These are phyloP conservation scores for Pestalotiopsis sp. DNA, from an alignment of 2,329 filamentous ascomycete species.

Conservation along the genomic window DNA sequence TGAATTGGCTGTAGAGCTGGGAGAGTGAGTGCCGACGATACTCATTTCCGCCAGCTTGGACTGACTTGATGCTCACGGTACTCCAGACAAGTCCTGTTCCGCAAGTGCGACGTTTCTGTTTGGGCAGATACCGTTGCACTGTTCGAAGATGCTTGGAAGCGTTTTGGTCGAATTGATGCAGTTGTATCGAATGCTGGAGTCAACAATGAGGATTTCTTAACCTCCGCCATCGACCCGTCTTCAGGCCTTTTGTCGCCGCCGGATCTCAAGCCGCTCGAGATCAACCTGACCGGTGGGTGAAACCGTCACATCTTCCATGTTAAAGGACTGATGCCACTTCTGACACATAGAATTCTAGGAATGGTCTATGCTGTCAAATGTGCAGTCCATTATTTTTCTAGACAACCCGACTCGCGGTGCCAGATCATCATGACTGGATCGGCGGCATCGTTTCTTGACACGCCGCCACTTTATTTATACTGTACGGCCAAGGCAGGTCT, in stretches of 20 bases:
- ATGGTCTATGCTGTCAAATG: neutral
- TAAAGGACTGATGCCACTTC: neutral
- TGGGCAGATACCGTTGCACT: neutral
- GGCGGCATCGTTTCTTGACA: neutral
- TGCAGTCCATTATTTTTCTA: slow-evolving; percentile 2
- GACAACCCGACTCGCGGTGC: neutral
- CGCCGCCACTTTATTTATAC: neutral
- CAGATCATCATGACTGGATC: slow-evolving; percentile 2
- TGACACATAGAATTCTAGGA: neutral
- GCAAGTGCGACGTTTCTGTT: neutral
- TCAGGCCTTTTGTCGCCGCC: neutral
- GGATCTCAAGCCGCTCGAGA: neutral
- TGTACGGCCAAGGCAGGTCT: neutral
- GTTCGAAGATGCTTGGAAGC: neutral
- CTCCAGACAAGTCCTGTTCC: neutral
- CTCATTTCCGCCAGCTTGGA: neutral
- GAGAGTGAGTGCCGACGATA: neutral
- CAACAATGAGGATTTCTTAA: neutral
- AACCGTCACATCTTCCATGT: neutral
- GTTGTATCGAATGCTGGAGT: slow-evolving; percentile 1
- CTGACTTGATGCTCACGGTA: neutral
- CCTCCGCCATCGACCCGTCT: neutral
- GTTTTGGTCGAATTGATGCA: neutral
- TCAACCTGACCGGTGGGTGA: neutral
- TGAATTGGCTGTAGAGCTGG: neutral